Base-by-base conservation (phyloP, 106 monocot species). In the Dendrobium chrysotoxum region DNA sequence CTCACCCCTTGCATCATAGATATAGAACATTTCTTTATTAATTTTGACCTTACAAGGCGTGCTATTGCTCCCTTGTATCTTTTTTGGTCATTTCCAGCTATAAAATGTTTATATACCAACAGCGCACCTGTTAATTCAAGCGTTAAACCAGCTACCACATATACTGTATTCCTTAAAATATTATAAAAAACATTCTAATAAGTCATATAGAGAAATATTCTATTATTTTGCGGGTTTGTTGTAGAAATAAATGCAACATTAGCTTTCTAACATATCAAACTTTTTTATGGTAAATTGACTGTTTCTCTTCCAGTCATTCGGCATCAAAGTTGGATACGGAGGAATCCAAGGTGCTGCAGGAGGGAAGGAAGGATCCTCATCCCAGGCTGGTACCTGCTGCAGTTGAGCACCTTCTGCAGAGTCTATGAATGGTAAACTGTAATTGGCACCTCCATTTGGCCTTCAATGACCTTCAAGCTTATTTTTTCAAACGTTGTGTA, bases 141-240 rank as follows among this genome's bases (percentile, higher is more conserved):
- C 10, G 10, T 10, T 53, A 53, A 17, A 53, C 17, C 10, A 13
- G 10, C 53, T 13, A 4, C 53, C 17, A 53, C 53, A 53, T 53
- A 17, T 35, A 21, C 65, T 21, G 0, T 65, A 23, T n/a, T 65
- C n/a, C 65, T 7, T 10, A 54, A 10, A 17, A 17, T 10, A 54
- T 65, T 65, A 65, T 21, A 65, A 20, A 7, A 20, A 15, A 15
- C 65, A 21, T 65, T 17, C 6, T 21, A 7, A 2, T 65, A 17
- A 17, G 2, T 65, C n/a, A 55, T 82, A 82, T 76, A 82, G 82
- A 31, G 86, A 86, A 68, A 86, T 82, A 50, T 86, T 86, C 64
- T 82, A 86, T 80, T 82, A 86, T 77, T 76, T 86, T 16, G 86
- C 86, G 15, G 75, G 82, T 55, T 86, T 82, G 86, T 68, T 86